These are phyloP conservation scores for Penicillium canariense DNA, from an alignment of 495 filamentous ascomycete genomes.

Conservation along the genomic window DNA sequence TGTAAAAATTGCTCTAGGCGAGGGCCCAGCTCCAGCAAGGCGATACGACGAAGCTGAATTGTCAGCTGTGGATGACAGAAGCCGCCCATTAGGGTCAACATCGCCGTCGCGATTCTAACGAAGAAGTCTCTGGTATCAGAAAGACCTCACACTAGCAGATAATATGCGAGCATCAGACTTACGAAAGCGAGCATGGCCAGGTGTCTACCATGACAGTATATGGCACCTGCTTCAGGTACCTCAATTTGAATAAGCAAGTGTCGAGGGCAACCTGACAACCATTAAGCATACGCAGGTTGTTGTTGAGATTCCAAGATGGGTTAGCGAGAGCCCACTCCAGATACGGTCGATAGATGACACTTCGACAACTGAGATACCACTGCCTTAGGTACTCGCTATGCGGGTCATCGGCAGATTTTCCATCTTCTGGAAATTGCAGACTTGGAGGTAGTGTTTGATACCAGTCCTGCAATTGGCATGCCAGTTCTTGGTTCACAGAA, in stretches of 20 bases:
- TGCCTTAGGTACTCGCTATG: conserved; percentile 43
- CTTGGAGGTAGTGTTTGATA: conserved; percentile 37
- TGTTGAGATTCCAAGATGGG: conserved; percentile 2
- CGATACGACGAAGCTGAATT: not conserved
- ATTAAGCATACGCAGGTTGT: no score
- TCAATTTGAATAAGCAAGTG: conserved; percentile 36
- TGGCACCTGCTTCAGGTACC: no score
- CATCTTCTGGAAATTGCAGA: conserved; percentile 35
- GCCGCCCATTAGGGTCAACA: conserved; percentile 12
- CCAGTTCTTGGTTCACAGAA: conserved; percentile 39
- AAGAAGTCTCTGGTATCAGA: no score
- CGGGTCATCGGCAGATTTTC: conserved; percentile 20
- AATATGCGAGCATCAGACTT: no score
- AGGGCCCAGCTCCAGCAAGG: conserved; percentile 7
- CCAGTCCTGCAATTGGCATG: conserved; percentile 46
- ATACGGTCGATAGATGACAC: conserved; percentile 48
- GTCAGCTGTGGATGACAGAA: conserved; percentile 11
- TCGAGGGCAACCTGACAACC: conserved; percentile 26
- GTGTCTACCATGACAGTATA: conserved; percentile 48
- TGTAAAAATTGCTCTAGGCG: not conserved
- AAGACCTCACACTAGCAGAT: no score
- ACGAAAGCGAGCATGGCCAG: conserved; percentile 50
- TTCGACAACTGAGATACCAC: conserved; percentile 46
- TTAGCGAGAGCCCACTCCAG: conserved; percentile 41
- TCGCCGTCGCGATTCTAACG: conserved; percentile 8